Evolutionary conservation across 306 rosid genomes (phyloP).

Genomic region (Psophocarpus tetragonolobus): DNA sequence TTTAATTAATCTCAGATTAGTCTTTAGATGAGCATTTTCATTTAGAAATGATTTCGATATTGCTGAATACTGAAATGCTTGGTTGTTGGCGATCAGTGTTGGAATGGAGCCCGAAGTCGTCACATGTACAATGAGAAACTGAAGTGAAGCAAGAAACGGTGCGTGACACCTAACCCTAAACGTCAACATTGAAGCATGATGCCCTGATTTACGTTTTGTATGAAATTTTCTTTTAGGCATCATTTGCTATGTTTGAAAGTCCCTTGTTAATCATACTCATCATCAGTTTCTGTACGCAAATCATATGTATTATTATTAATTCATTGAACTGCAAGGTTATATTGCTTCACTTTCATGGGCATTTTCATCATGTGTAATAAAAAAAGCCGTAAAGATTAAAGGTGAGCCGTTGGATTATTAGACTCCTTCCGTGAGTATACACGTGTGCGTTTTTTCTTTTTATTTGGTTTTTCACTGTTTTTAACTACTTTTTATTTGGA

Average conservation of each 20-base stretch:
- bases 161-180: slow-evolving; percentile 33
- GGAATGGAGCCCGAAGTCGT: no score
- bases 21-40: no score
- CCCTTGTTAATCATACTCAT: not conserved
- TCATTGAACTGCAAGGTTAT: not conserved
- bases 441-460: not conserved
- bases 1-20: no score
- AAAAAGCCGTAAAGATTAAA: not conserved
- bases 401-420: not conserved
- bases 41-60: no score
- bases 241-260: slow-evolving; percentile 28
- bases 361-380: not conserved
- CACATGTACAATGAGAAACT: slow-evolving; percentile 14
- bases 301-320: slow-evolving; percentile 13
- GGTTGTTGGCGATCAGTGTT: no score
- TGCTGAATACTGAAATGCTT: no score
- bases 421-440: not conserved
- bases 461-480: not conserved
- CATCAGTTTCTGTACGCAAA: not conserved
- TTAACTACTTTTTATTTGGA: not conserved
- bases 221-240: not conserved
- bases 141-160: slow-evolving; percentile 34
- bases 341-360: not conserved
- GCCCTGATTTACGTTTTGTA: slow-evolving; percentile 22
- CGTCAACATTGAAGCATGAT: slow-evolving; percentile 56